Evolutionary conservation across 257 asterid species (phyloP), one percentile per base, ranked within the genome.

Genomic region (Linaria vulgaris): DNA sequence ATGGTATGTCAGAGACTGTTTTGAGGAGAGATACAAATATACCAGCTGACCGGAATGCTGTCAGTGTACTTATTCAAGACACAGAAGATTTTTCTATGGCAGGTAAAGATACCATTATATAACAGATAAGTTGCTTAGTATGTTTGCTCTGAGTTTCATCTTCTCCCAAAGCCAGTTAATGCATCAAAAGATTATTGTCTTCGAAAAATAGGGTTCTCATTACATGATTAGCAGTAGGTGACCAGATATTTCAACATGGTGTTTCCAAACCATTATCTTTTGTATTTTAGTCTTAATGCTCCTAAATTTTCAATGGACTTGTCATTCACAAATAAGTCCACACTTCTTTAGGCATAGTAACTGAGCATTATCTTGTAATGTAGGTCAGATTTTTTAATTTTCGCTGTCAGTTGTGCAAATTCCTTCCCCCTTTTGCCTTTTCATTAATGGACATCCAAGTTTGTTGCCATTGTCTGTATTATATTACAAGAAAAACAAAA

Each of bases 11-110:
- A 47, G 95, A 90, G 83, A 66, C 87, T 75, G 66, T 90, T 55
- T 78, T 90, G 82, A 87, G 83, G 77, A 79, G 96, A 76, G 87
- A 70, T 38, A 73, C 76, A 69, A 79, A 76, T 71, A 82, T 90
- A 74, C 79, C 80, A 34, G 97, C 85, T 12, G 97, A 90, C 72
- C 56, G 53, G 41, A 90, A 87, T 85, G 97, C 97, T 50, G 86
- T 90, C 57, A 83, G 96, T 69, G 82, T 90, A 72, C 83, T 82
- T 24, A 64, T 90, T 74, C 95, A 90, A 30, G 76, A 87, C 76
- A 88, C 96, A 11, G 81, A 77, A 67, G 79, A 70, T 59, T 41
- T 60, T 49, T 75, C 83, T 66, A 17, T 48, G 64, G 84, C 72
- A 82, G 97, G 97, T 84, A 72, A 76, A 34, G 41, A 16, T 56